Base-by-base conservation (phyloP, 2,329 filamentous ascomycete genomes). In the Corinectria fuckeliana region DNA sequence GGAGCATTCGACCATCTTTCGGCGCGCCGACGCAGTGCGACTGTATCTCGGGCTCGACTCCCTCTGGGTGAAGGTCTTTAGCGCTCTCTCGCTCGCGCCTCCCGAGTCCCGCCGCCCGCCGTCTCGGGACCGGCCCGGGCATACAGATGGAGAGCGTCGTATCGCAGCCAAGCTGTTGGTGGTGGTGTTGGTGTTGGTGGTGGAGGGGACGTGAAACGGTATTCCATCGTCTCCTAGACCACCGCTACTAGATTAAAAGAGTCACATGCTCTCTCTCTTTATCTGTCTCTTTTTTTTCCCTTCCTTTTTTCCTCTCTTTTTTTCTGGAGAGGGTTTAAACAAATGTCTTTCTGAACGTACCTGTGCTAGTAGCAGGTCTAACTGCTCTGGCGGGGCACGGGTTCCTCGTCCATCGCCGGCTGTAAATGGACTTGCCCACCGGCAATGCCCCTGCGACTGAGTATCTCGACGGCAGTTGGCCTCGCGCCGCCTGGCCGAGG, bases 81-180 rank as follows among this genome's bases (percentile, higher is more conserved):
- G 47, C 32, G 21, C 28, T 61, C 38, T 47, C 44, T 51, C 48
- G 52, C 42, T 50, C 21, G 20, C 45, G 50, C n/a, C n/a, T n/a
- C n/a, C n/a, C n/a, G n/a, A n/a, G n/a, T n/a, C n/a, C 32, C 32
- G n/a, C 32, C 32, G 6, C n/a, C 64, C 56, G 51, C 50, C 38
- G 49, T 61, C 32, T 60, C 53, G 53, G 66, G 60, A 69, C 68
- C 68, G 68, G 68, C 61, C 68, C 68, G 68, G 68, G 52, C 64
- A 65, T 66, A 65, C 60, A 70, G 60, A 57, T 55, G 36, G 45
- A 49, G 56, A 30, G 50, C 50, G 25, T 56, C 49, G 36, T 51
- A 58, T 57, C 47, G 25, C 36, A 58, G 20, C 20, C 45, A 41
- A 45, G 11, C 39, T 59, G 42, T n/a, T 18, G 18, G 38, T 44